These are phyloP conservation scores for Pythium dissotocum DNA, from an alignment of 352 stramenopile species.

Conservation along the genomic window DNA sequence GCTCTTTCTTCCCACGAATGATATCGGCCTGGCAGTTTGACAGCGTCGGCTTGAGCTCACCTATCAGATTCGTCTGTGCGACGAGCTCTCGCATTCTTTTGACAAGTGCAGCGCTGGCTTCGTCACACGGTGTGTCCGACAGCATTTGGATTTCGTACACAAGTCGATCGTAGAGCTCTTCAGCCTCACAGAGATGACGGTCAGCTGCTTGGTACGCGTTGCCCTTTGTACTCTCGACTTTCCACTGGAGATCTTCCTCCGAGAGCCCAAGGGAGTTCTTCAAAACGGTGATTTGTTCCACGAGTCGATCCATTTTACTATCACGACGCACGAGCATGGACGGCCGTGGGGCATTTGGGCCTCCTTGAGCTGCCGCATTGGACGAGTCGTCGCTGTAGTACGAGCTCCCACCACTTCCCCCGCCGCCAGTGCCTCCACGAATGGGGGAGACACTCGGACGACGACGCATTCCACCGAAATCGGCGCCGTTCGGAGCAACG, in stretches of 20 bases:
- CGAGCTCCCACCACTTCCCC: background rate
- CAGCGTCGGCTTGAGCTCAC: constrained; percentile 41
- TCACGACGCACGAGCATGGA: constrained; percentile 34
- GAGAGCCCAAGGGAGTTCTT: constrained; percentile 73
- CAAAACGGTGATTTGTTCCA: constrained; percentile 74
- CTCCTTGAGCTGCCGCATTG: background rate
- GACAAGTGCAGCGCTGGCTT: constrained; percentile 43
- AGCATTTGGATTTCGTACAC: constrained; percentile 66
- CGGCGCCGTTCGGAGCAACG: constrained; percentile 29
- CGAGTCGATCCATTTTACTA: constrained; percentile 60
- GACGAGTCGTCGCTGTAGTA: background rate
- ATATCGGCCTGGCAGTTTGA: constrained; percentile 39
- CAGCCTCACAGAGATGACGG: constrained; percentile 44
- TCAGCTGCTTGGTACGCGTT: constrained; percentile 74
- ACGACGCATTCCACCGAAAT: constrained; percentile 37
- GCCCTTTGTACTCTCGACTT: constrained; percentile 70
- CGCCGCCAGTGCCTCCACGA: constrained; percentile 8
- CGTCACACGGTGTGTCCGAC: constrained; percentile 51
- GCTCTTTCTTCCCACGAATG: constrained; percentile 41
- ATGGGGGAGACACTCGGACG: constrained; percentile 63
- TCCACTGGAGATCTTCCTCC: constrained; percentile 80
- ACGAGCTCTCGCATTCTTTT: constrained; percentile 41
- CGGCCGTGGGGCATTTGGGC: background rate
- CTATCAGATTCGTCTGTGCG: constrained; percentile 40
- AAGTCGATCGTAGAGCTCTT: constrained; percentile 72